Conservation (phyloP, 2,329 filamentous ascomycete genomes). For the Cladosporium sp. region DNA sequence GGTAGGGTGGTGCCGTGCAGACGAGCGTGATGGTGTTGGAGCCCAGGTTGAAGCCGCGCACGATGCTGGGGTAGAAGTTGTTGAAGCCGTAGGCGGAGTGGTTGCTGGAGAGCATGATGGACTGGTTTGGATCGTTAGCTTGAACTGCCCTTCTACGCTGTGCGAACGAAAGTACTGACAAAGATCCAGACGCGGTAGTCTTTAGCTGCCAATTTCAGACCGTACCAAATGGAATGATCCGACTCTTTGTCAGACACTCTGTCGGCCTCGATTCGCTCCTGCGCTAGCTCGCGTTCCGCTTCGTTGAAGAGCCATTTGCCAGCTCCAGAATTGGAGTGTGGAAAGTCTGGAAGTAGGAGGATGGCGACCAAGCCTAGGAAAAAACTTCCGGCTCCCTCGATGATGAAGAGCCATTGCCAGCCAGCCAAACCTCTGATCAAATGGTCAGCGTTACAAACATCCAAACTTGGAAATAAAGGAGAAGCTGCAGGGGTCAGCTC, state of each 20-base stretch:
- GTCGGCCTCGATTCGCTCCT: slow-evolving; percentile 29
- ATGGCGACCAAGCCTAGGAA: slow-evolving; percentile 52
- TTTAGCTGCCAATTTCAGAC: background rate
- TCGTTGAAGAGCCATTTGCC: slow-evolving; percentile 42
- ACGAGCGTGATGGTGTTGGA: slow-evolving; percentile 29
- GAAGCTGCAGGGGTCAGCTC: background rate
- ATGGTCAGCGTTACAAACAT: background rate
- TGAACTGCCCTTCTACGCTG: slow-evolving; percentile 18
- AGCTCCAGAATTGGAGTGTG: slow-evolving; percentile 25
- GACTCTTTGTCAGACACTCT: slow-evolving; percentile 44
- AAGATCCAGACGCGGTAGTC: background rate
- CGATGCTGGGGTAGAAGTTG: background rate
- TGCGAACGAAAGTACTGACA: background rate
- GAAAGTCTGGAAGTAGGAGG: slow-evolving; percentile 64
- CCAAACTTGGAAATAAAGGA: no score
- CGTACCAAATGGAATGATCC: slow-evolving; percentile 34
- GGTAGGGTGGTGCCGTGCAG: slow-evolving; percentile 32
- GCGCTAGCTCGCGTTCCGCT: slow-evolving; percentile 27
- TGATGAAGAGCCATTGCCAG: background rate
- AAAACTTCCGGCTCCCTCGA: slow-evolving; percentile 43
- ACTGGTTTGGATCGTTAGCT: background rate
- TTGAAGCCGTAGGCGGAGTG: background rate
- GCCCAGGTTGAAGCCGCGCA: slow-evolving; percentile 26
- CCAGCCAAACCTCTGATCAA: slow-evolving; percentile 20
- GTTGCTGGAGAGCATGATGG: background rate